phyloP scores from a whole-genome alignment of 805 yeast species.

The Suhomyces kilbournensis region DNA sequence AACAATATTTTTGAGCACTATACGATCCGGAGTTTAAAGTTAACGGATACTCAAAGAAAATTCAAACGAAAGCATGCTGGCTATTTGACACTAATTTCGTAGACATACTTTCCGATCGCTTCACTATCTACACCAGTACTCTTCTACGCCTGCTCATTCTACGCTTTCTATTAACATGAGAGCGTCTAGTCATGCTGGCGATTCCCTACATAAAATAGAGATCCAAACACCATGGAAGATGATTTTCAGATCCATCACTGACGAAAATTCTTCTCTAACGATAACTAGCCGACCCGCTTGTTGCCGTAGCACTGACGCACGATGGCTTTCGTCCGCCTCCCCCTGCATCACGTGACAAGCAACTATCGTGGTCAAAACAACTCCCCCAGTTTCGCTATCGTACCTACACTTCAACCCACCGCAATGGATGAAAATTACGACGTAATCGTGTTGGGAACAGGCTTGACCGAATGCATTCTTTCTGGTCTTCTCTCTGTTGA shows the following conservation, averaged over 20 bases:
- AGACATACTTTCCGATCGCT: not conserved
- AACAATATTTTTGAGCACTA: not conserved
- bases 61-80: not conserved
- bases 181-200: not conserved
- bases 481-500: slow-evolving; percentile 95
- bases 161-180: not conserved
- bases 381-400: not conserved
- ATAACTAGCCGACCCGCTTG: too few species aligned
- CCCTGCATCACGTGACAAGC: not conserved
- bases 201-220: not conserved
- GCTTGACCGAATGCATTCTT: slow-evolving; percentile 94
- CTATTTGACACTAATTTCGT: not conserved
- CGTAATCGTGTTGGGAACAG: slow-evolving; percentile 91
- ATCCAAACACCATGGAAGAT: too few species aligned
- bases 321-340: not conserved
- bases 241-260: too few species aligned
- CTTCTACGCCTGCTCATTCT: not conserved
- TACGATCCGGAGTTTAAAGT: too few species aligned
- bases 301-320: not conserved
- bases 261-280: too few species aligned
- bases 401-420: not conserved
- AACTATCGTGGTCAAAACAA: not conserved
- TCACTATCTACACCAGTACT: not conserved
- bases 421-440: slow-evolving; percentile 94
- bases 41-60: not conserved